Percentiles rank a stretch among this genome's conserved stretches.
These are phyloP conservation scores for Poteriospumella lacustris DNA, from an alignment of 108 stramenopile genomes.

Conservation along the genomic window DNA sequence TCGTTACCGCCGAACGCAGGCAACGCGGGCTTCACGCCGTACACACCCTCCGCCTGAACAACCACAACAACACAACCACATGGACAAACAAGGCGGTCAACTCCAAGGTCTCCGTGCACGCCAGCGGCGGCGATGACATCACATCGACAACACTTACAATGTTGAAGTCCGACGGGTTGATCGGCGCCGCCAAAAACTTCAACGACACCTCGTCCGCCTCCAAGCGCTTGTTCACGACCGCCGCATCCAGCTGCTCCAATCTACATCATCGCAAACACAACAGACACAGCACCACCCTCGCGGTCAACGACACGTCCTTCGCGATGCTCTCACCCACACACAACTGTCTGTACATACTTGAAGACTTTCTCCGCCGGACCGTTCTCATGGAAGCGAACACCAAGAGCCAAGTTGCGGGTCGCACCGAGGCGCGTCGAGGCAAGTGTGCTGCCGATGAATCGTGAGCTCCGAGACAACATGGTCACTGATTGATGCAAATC, in stretches of 20 bases:
- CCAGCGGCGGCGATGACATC: too few relatives aligned
- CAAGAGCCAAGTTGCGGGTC: background rate
- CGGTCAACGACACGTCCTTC: background rate
- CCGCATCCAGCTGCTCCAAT: background rate
- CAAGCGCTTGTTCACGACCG: background rate
- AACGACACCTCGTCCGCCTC: slow-evolving; percentile 39
- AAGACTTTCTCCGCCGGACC: background rate
- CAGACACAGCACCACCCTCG: background rate
- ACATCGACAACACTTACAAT: background rate
- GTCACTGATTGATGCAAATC: too few relatives aligned
- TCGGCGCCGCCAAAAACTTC: slow-evolving; percentile 46
- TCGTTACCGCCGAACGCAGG: slow-evolving; percentile 50
- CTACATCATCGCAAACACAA: background rate
- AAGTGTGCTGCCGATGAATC: too few relatives aligned
- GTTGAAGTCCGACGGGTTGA: slow-evolving; percentile 51
- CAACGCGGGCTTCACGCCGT: slow-evolving; percentile 38
- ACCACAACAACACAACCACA: background rate
- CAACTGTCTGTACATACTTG: background rate
- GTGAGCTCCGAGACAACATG: too few relatives aligned
- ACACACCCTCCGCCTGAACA: slow-evolving; percentile 43
- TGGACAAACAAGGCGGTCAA: background rate
- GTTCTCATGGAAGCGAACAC: background rate
- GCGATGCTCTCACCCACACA: background rate
- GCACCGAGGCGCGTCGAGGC: too few relatives aligned
- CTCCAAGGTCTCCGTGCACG: too few relatives aligned